phyloP scores from a whole-genome alignment of 768 basidiomycete species.

The Dentipellis fragilis region DNA sequence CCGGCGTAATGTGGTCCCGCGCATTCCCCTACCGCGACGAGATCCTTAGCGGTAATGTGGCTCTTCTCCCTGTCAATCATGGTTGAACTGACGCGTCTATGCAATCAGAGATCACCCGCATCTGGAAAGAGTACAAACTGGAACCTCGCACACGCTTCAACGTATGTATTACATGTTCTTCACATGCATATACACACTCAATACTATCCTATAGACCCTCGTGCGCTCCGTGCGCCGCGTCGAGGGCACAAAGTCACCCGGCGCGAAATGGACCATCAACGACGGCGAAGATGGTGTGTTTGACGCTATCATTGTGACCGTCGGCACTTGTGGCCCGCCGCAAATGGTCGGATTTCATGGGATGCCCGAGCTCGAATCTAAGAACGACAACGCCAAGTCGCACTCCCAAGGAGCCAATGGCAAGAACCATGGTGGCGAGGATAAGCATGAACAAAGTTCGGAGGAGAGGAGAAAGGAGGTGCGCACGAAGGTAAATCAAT shows the following conservation, averaged over 20 bases:
- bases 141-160: conserved; percentile 34
- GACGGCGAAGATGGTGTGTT: conserved; percentile 36
- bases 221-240: conserved; percentile 1
- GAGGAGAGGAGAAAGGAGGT: background rate
- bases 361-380: conserved; percentile 25
- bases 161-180: conserved; percentile 27
- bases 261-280: conserved; percentile 37
- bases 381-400: background rate
- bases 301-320: conserved; percentile 39
- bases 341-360: conserved; percentile 34
- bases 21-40: conserved; percentile 41
- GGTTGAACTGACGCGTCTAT: background rate
- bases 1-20: conserved; percentile 31
- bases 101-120: conserved; percentile 25
- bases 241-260: background rate
- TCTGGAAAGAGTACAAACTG: conserved; percentile 43
- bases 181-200: conserved; percentile 19
- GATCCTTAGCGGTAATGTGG: conserved; percentile 29
- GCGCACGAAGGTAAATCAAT: background rate
- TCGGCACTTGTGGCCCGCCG: conserved; percentile 41
- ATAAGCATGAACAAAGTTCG: background rate
- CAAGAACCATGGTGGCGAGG: background rate
- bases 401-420: background rate
- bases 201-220: conserved; percentile 2
- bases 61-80: background rate